Percentiles rank a stretch among this genome's conserved stretches.
Evolutionary conservation across 139 green algal genomes (phyloP).

Genomic region (Coelastrella sp.): DNA sequence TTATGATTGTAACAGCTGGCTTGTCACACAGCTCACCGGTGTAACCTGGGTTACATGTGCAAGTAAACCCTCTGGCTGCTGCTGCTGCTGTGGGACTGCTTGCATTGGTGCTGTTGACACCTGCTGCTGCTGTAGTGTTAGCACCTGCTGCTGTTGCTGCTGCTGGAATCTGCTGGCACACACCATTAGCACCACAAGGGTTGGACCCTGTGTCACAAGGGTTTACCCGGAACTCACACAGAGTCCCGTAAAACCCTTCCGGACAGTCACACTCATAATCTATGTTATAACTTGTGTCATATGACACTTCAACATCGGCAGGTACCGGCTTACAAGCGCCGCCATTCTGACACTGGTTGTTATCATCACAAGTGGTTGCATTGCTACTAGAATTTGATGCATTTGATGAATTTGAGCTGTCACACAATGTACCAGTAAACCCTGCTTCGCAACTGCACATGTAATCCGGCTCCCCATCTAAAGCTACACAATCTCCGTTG

Average conservation of each 20-base stretch:
- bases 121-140: not conserved
- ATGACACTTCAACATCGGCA: not conserved
- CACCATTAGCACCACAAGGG: not conserved
- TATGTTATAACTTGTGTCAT: not conserved
- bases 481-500: not conserved
- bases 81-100: not conserved
- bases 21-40: not conserved
- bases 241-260: not conserved
- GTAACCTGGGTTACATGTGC: not conserved
- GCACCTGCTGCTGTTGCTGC: not conserved
- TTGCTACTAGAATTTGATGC: too few species aligned
- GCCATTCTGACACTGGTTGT: not conserved
- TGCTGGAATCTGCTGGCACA: not conserved
- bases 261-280: slow-evolving; percentile 3
- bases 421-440: not conserved
- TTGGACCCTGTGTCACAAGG: not conserved
- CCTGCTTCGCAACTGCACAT: not conserved
- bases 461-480: not conserved
- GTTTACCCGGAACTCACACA: not conserved
- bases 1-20: not conserved
- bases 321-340: not conserved
- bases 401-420: not conserved
- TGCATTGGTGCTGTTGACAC: not conserved
- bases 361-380: not conserved
- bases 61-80: not conserved